phyloP scores from a whole-genome alignment of 306 rosid species.

The Sesbania bispinosa region DNA sequence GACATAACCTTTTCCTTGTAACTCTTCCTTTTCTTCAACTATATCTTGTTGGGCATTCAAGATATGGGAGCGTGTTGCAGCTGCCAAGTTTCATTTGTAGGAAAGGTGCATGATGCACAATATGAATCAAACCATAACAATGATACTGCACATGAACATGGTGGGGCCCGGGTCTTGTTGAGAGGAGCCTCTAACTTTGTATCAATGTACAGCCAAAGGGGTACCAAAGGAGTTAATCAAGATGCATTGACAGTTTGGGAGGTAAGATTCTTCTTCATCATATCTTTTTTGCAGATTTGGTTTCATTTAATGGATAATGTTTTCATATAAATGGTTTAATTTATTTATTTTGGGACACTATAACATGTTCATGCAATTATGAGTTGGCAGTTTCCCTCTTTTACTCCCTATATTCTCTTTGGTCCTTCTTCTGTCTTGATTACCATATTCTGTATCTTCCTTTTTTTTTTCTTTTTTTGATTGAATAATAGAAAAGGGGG shows the following conservation, averaged over 20 bases:
- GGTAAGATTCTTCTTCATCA: constrained; percentile 37
- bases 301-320: not conserved
- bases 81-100: not conserved
- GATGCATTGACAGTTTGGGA: constrained; percentile 86
- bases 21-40: not conserved
- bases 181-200: constrained; percentile 48
- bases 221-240: constrained; percentile 78
- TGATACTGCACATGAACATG: constrained; percentile 25
- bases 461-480: not conserved
- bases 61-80: constrained; percentile 62
- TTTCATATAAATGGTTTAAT: not conserved
- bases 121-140: not conserved
- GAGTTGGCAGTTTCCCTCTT: not conserved
- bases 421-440: not conserved
- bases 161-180: constrained; percentile 40
- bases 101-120: constrained; percentile 21
- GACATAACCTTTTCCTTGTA: not conserved
- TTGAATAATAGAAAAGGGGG: not conserved
- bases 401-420: not conserved
- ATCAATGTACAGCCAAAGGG: constrained; percentile 71
- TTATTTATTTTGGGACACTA: not conserved
- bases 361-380: not conserved
- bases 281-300: not conserved
- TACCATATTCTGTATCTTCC: not conserved
- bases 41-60: not conserved